phyloP scores from a whole-genome alignment of 2,329 filamentous ascomycete genomes.

The Ceratocystis harringtonii region DNA sequence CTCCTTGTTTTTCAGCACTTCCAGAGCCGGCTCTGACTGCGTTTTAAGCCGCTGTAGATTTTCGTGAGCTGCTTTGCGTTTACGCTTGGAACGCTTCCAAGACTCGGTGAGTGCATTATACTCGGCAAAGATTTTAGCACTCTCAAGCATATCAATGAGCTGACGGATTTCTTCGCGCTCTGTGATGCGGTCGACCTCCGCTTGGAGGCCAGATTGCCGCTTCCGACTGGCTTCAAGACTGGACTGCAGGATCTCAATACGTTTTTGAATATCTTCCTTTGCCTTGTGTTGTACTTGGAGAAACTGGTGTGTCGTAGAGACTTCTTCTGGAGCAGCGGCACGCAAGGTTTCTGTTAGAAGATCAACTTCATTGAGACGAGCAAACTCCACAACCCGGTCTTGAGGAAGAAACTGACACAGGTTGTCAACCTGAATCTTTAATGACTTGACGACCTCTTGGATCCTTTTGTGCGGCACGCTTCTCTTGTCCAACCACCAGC shows the following conservation, averaged over 20 bases:
- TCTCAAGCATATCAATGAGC: slow-evolving; percentile 39
- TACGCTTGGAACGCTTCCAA: slow-evolving; percentile 31
- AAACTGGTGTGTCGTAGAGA: slow-evolving; percentile 61
- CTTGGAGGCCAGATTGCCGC: slow-evolving; percentile 59
- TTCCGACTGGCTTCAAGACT: slow-evolving; percentile 46
- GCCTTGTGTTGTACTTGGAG: slow-evolving; percentile 56
- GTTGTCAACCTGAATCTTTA: slow-evolving; percentile 93
- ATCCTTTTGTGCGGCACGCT: slow-evolving; percentile 48
- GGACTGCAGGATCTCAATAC: slow-evolving; percentile 28
- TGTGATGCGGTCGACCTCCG: slow-evolving; percentile 68
- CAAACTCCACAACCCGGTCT: slow-evolving; percentile 90
- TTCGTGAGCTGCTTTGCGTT: slow-evolving; percentile 26
- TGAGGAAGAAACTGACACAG: slow-evolving; percentile 94
- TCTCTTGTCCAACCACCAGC: slow-evolving; percentile 63
- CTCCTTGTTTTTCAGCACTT: slow-evolving; percentile 16
- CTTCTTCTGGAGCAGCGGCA: slow-evolving; percentile 68
- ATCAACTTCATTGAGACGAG: slow-evolving; percentile 64
- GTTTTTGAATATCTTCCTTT: slow-evolving; percentile 40
- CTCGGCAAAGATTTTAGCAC: slow-evolving; percentile 48
- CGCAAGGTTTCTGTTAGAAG: slow-evolving; percentile 74
- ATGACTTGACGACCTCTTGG: slow-evolving; percentile 48
- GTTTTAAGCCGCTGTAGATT: slow-evolving; percentile 17
- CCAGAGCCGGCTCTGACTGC: slow-evolving; percentile 11
- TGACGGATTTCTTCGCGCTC: slow-evolving; percentile 45
- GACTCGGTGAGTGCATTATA: slow-evolving; percentile 38